Percentiles rank a stretch among this genome's conserved stretches.
These are phyloP conservation scores for Paramecium pentaurelia DNA, from an alignment of 73 alveolate genomes.

Conservation along the genomic window DNA sequence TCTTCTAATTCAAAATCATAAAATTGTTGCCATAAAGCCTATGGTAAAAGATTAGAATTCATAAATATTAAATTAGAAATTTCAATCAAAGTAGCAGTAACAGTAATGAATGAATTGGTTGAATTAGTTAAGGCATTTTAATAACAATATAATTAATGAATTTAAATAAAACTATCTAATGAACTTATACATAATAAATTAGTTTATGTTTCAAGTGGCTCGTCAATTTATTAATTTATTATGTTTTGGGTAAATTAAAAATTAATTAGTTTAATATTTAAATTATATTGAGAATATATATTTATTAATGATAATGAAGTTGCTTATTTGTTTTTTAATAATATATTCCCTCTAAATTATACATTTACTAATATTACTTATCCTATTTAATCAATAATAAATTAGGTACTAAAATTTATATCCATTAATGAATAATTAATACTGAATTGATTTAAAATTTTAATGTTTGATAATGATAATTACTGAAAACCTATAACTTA, in stretches of 20 bases:
- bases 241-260: neutral
- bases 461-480: neutral
- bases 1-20: neutral
- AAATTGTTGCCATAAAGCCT: neutral
- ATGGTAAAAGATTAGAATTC: neutral
- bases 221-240: neutral
- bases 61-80: neutral
- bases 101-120: neutral
- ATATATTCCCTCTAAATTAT: neutral
- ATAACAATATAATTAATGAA: neutral
- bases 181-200: neutral
- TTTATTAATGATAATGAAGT: neutral
- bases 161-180: neutral
- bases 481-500: neutral
- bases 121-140: neutral
- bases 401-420: neutral
- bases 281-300: neutral
- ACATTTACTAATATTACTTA: neutral
- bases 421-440: neutral
- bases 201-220: neutral
- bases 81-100: neutral
- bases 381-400: neutral
- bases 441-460: neutral
- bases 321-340: neutral
- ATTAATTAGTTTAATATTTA: neutral